These are phyloP conservation scores for Dittrichia graveolens DNA, from an alignment of 129 eudicot genomes.

Conservation along the genomic window DNA sequence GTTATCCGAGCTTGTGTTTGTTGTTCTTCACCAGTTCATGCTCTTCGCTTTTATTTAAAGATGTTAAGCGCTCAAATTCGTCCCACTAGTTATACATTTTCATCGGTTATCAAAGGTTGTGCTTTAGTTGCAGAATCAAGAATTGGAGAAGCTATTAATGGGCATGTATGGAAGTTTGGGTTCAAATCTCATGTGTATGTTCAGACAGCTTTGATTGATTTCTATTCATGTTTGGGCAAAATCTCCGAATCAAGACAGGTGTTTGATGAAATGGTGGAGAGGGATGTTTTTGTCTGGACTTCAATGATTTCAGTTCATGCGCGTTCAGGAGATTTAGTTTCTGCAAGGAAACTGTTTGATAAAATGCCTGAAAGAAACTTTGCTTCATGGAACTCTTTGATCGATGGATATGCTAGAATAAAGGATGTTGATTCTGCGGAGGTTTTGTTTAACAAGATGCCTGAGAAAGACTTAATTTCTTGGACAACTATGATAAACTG, in stretches of 20 bases:
- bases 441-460: slow-evolving; percentile 52
- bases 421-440: slow-evolving; percentile 67
- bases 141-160: slow-evolving; percentile 65
- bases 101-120: slow-evolving; percentile 69
- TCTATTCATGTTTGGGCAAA: slow-evolving; percentile 56
- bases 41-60: slow-evolving; percentile 44
- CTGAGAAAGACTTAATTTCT: slow-evolving; percentile 62
- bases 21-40: slow-evolving; percentile 50
- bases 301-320: slow-evolving; percentile 54
- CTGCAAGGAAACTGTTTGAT: slow-evolving; percentile 65
- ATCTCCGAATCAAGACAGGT: slow-evolving; percentile 47
- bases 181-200: slow-evolving; percentile 54
- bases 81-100: slow-evolving; percentile 73
- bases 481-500: slow-evolving; percentile 88
- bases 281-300: slow-evolving; percentile 75
- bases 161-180: slow-evolving; percentile 70
- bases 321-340: slow-evolving; percentile 58
- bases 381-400: slow-evolving; percentile 72
- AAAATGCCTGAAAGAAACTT: slow-evolving; percentile 69
- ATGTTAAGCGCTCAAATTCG: slow-evolving; percentile 56
- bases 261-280: slow-evolving; percentile 67
- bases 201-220: slow-evolving; percentile 76
- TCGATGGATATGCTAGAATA: slow-evolving; percentile 65
- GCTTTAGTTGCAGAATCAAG: slow-evolving; percentile 22
- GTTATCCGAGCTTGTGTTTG: slow-evolving; percentile 62